Evolutionary conservation across 139 green algal genomes (phyloP).

Genomic region (Micractinium sp.): DNA sequence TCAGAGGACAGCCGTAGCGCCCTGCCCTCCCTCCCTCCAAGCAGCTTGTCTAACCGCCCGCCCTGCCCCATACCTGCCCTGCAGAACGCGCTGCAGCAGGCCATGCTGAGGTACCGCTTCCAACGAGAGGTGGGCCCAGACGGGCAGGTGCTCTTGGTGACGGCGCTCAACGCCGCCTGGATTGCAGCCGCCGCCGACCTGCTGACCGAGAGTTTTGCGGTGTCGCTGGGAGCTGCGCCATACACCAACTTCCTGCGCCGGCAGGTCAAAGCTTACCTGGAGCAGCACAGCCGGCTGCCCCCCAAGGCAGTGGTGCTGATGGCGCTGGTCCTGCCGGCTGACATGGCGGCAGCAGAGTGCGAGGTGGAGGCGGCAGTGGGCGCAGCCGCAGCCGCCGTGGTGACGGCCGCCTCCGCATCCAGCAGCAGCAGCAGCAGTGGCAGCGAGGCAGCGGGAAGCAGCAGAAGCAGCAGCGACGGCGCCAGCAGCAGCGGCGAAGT

Average conservation of each 20-base stretch:
- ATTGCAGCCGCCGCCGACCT: slow-evolving; percentile 53
- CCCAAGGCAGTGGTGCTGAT: slow-evolving; percentile 68
- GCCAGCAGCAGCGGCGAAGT: not conserved
- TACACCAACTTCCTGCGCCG: slow-evolving; percentile 57
- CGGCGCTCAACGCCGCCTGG: slow-evolving; percentile 34
- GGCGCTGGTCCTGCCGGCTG: slow-evolving; percentile 49
- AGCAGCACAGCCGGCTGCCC: slow-evolving; percentile 56
- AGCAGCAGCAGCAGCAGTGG: not conserved
- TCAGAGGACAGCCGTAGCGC: not conserved
- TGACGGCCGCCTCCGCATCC: not conserved
- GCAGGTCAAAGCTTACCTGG: slow-evolving; percentile 68
- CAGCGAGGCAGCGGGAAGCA: not conserved
- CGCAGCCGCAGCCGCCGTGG: not conserved
- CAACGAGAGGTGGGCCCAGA: not conserved
- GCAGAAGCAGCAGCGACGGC: not conserved
- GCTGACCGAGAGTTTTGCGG: slow-evolving; percentile 64
- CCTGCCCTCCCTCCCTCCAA: not conserved
- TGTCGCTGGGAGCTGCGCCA: slow-evolving; percentile 46
- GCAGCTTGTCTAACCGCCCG: too few species aligned
- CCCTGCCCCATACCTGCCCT: not conserved
- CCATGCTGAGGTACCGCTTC: slow-evolving; percentile 7
- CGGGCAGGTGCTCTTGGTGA: slow-evolving; percentile 40
- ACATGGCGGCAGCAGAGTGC: not conserved
- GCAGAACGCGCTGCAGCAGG: slow-evolving; percentile 25
- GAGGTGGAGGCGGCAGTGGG: not conserved